Evolutionary conservation across 805 yeast species (phyloP), one percentile per base, ranked within the genome.

Genomic region (Dipodascus albidus): DNA sequence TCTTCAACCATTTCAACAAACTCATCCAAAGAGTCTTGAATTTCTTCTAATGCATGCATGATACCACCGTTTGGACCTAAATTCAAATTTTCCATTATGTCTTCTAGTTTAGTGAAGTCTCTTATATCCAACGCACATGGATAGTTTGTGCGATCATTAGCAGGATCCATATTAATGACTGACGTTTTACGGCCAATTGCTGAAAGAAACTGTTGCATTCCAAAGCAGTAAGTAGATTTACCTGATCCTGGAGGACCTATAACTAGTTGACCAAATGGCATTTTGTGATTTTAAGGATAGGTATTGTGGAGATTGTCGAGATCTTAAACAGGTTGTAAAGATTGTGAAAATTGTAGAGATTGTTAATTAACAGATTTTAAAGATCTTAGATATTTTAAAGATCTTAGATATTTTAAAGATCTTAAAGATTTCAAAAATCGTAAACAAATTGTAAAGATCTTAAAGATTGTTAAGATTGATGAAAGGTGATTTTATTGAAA

Each of bases 171-270:
- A 64, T 93, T 93, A 20, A 93, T 73, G 1, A 93, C 77, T n/a
- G 87, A 75, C 50, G 86, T 81, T 61, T 87, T 85, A 56, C 99
- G 74, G 3, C 99, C 99, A 51, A 95, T 89, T 1, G 98, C 96
- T 55, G 86, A 84, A 61, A 91, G 76, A 67, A 93, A 93, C 71
- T 93, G 98, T 58, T 78, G 78, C 81, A 91, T 72, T 47, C 99
- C 99, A 66, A 82, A 74, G 67, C 97, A 90, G 66, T 87, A 93
- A 0, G 99, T 95, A 0, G 96, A 87, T 64, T 93, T 93, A 1
- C 99, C 99, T 0, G 96, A 78, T 1, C 99, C 99, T 0, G 99
- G 99, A 0, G 99, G 98, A 0, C 99, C 99, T 41, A 93, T 88
- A 8, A 91, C 90, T 8, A 93, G 79, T 69, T 93, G 96, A 2